Percentiles rank a stretch among this genome's conserved stretches.
Evolutionary conservation across 139 green algal genomes (phyloP).

Genomic region (Limnomonas spitsbergensis): DNA sequence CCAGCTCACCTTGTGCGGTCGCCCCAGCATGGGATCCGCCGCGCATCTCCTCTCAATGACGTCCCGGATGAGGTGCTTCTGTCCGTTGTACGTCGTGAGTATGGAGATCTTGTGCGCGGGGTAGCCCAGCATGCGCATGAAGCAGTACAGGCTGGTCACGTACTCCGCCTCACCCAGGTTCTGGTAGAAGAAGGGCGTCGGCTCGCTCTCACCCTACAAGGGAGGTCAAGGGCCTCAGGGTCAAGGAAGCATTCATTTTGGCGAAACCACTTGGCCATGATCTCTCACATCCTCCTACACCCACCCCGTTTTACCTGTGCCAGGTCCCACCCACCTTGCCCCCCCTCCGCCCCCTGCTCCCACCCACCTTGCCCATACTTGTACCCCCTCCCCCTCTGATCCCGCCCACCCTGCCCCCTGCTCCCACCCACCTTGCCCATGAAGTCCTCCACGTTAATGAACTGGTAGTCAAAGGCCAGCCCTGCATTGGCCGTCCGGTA

Average conservation of each 20-base stretch:
- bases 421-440: slow-evolving; percentile 41
- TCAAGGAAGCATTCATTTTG: not conserved
- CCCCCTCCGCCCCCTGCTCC: no score
- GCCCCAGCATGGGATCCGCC: slow-evolving; percentile 78
- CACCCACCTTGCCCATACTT: no score
- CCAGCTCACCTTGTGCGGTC: slow-evolving; percentile 82
- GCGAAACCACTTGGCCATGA: no score
- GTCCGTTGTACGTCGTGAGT: slow-evolving; percentile 98
- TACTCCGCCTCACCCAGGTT: slow-evolving; percentile 96
- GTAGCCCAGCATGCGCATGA: slow-evolving; percentile 94
- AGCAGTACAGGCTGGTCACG: slow-evolving; percentile 76
- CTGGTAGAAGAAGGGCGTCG: slow-evolving; percentile 92
- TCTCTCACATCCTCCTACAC: no score
- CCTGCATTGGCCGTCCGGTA: slow-evolving; percentile 83
- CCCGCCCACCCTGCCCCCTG: no score
- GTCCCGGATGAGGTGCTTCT: slow-evolving; percentile 91
- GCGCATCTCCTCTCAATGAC: slow-evolving; percentile 87
- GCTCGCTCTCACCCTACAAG: slow-evolving; percentile 71
- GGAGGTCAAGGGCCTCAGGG: not conserved
- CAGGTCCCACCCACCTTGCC: no score
- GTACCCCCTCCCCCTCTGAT: no score
- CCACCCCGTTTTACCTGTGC: not conserved
- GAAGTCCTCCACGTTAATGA: slow-evolving; percentile 88
- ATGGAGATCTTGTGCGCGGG: slow-evolving; percentile 88
- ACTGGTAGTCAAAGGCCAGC: slow-evolving; percentile 88